Base-by-base conservation (phyloP, 1,284 basidiomycete genomes). In the Irpex lacteus region DNA sequence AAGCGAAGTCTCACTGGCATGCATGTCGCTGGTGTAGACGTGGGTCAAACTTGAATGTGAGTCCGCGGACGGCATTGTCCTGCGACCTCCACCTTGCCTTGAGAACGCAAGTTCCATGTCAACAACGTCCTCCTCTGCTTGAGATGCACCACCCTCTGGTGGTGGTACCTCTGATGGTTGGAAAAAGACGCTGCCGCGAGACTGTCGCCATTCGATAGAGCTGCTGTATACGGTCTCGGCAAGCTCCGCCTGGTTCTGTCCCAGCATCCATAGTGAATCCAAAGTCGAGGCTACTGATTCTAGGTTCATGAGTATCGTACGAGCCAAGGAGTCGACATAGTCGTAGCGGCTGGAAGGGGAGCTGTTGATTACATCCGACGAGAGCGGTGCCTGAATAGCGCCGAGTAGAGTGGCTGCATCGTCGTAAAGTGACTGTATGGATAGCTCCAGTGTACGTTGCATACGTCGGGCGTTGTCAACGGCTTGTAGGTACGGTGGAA, bases 121-220 rank as follows among this genome's bases (percentile, higher is more conserved):
- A 21, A 91, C 82, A 40, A 89, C 76, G 65, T 90, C 89, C 64
- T 85, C 85, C 50, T 76, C 81, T 63, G 77, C 78, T 19, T 72
- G 70, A 75, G 65, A 47, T 2, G 61, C 58, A 6, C 64, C 63
- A 75, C 56, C 66, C 61, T 64, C 67, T 32, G 26, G 21, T 9
- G 54, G 21, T 6, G 65, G 63, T 36, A 79, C 79, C 59, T 85
- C 78, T 52, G 81, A 78, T 61, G 77, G 78, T 63, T 83, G 82
- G 66, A 86, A 81, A 67, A 84, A 82, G 66, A 84, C 78, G 70
- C 88, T 89, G 62, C 89, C 75, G 11, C 88, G 85, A 13, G 89
- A 90, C 76, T 86, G 83, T 32, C 90, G 82, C 86, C 88, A 86
- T 63, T 90, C 87, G 61, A 91, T 91, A 2, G 90, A 89, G 4